Percentiles rank a stretch among this genome's conserved stretches.
These are phyloP conservation scores for Penicillium nucicola DNA, from an alignment of 495 filamentous ascomycete species.

Conservation along the genomic window DNA sequence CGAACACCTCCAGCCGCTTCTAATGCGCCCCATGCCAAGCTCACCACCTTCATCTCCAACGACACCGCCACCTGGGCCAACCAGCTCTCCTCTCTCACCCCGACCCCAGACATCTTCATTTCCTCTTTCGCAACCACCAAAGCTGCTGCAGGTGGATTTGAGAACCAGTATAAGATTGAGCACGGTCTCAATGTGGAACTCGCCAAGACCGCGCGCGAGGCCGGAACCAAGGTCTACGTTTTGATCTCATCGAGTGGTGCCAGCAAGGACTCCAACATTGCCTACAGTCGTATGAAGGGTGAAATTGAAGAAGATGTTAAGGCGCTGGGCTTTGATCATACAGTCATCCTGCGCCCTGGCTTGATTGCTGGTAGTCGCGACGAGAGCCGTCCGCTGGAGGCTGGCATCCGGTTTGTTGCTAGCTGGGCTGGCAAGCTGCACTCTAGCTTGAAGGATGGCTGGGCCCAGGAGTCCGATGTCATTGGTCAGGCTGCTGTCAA, in stretches of 20 bases:
- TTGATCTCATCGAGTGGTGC: slow-evolving; percentile 60
- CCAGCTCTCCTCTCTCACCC: slow-evolving; percentile 49
- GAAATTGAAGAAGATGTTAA: slow-evolving; percentile 77
- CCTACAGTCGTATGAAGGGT: slow-evolving; percentile 73
- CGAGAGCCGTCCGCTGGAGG: slow-evolving; percentile 50
- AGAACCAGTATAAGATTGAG: slow-evolving; percentile 74
- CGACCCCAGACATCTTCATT: slow-evolving; percentile 57
- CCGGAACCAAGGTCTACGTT: slow-evolving; percentile 63
- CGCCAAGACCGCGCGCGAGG: slow-evolving; percentile 60
- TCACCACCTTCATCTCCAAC: slow-evolving; percentile 42
- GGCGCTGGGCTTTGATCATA: slow-evolving; percentile 66
- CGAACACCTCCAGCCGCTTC: slow-evolving; percentile 32
- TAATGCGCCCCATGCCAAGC: slow-evolving; percentile 32
- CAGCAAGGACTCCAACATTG: slow-evolving; percentile 40
- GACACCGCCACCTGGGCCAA: slow-evolving; percentile 55
- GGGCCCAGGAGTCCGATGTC: slow-evolving; percentile 72
- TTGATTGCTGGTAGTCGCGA: slow-evolving; percentile 69
- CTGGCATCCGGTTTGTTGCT: slow-evolving; percentile 46
- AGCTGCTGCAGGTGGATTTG: slow-evolving; percentile 61
- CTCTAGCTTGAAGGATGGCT: slow-evolving; percentile 54
- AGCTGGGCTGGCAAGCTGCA: slow-evolving; percentile 51
- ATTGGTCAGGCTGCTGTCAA: slow-evolving; percentile 71
- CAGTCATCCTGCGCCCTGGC: slow-evolving; percentile 71
- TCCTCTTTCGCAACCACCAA: slow-evolving; percentile 68
- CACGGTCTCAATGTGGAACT: slow-evolving; percentile 70